Evolutionary conservation across 176 grass and related monocot species (phyloP), one percentile per base, ranked within the genome.

Genomic region (Rhynchospora breviuscula): DNA sequence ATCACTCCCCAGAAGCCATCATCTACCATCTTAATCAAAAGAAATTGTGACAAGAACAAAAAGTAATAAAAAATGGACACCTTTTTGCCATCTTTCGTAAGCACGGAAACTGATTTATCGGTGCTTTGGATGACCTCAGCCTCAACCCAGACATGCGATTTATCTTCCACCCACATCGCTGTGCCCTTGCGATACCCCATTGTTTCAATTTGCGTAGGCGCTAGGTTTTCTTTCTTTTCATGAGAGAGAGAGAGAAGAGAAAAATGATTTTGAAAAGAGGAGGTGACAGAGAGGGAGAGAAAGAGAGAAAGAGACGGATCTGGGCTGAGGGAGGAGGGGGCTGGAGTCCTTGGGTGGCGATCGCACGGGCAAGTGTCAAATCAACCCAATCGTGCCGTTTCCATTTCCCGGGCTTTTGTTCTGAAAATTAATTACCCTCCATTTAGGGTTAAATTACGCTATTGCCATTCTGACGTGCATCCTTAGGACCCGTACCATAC

Each of bases 141-240:
- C 80, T 95, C 90, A 7, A 68, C 67, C 90, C 93, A 95, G 5
- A 83, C 74, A 22, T 85, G 76, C 57, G 84, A 79, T 59, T 83
- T 80, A 74, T 92, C 87, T 75, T 95, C 90, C 54, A 89, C 88
- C 93, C 90, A 95, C 22, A 92, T 87, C 8, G 91, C 81, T 35
- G 85, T 79, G 63, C 88, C 93, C 56, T 79, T 86, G 11, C 71
- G 84, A 66, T 57, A 79, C 12, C 26, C 84, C 84, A 86, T 86
- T 47, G 7, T 49, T 33, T 45, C 69, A 26, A 49, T n/a, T 78
- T 18, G 83, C 10, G n/a, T 26, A 26, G 0, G 19, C 11, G 19
- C 48, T 76, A 76, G 52, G 22, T 59, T 47, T 63, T 59, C 21
- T 11, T 62, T 8, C 21, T 11, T 62, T 8, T 46, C 49, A 66